Base-by-base conservation (phyloP, 2,329 filamentous ascomycete genomes). In the Dothistroma pini region DNA sequence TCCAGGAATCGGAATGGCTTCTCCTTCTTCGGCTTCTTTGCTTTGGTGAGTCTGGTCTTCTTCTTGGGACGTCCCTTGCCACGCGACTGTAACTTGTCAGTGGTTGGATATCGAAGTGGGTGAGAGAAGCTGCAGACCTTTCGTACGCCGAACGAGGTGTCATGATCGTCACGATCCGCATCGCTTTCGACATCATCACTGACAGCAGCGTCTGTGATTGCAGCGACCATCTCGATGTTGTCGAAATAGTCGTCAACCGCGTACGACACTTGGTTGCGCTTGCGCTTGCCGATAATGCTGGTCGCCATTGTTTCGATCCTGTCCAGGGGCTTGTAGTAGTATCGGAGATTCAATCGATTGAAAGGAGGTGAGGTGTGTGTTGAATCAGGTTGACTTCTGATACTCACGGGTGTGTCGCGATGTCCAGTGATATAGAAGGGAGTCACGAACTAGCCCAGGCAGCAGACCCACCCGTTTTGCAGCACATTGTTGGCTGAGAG, bases 241-340 rank as follows among this genome's bases (percentile, higher is more conserved):
- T 65, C 66, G 44, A 68, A 57, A 49, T 65, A 64, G n/a, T 68
- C 59, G 22, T 67, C 62, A n/a, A 64, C 61, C 22, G 58, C 56
- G 56, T 73, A 72, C 6, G 66, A 70, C 14, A 72, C 60, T 10
- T 60, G 62, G 19, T 64, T 58, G 54, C 71, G 63, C 69, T 72
- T 72, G 57, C 71, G 71, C 64, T 70, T 72, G 56, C 65, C 62
- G 50, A 54, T 57, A 19, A 56, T 22, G 14, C 21, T 38, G 9
- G 49, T 12, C 29, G 49, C 49, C 49, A 52, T 52, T 21, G 47
- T 29, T 29, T 7, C 3, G 7, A 19, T 44, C 12, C 38, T 4
- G 38, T 8, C 4, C 12, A 8, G 38, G 38, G 2, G 38, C n/a
- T 44, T 44, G 38, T 44, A 19, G 38, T 2, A 44, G 38, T 19